Evolutionary conservation across 225 moss, liverwort and hornwort species (phyloP).

Genomic region (Anthoceros angustus): DNA sequence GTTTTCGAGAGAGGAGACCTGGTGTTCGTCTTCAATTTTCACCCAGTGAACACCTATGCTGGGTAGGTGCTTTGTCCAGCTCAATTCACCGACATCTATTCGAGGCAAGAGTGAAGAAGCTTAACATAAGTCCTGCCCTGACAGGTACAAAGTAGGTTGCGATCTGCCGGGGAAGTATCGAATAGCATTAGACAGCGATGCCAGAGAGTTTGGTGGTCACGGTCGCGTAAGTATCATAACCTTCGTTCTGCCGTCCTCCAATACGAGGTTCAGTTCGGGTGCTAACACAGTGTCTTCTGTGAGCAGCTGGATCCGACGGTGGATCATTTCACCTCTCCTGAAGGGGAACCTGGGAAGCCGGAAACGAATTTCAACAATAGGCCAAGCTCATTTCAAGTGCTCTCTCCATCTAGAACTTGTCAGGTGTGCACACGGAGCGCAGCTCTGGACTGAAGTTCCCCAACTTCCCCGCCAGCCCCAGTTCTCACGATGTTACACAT

Average conservation of each 20-base stretch:
- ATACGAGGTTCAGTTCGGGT: background rate
- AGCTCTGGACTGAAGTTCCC: background rate
- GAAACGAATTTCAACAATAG: conserved; percentile 67
- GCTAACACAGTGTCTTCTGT: background rate
- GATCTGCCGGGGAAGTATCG: conserved; percentile 73
- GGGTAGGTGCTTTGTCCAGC: conserved; percentile 26
- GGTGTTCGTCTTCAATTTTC: conserved; percentile 90
- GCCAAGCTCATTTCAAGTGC: conserved; percentile 66
- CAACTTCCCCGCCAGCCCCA: background rate
- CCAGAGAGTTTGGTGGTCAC: conserved; percentile 51
- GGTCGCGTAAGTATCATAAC: conserved; percentile 27
- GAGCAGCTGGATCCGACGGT: conserved; percentile 54
- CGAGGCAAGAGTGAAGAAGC: background rate
- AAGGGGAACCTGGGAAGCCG: conserved; percentile 61
- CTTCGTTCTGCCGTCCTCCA: background rate
- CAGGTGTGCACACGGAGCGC: conserved; percentile 27
- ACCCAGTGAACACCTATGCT: conserved; percentile 51
- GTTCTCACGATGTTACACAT: background rate
- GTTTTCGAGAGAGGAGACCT: conserved; percentile 73
- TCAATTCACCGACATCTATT: background rate
- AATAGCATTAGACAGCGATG: conserved; percentile 73
- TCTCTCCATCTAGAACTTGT: conserved; percentile 62
- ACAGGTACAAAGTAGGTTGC: conserved; percentile 74
- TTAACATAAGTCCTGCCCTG: background rate
- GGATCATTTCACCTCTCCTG: conserved; percentile 68